phyloP scores from a whole-genome alignment of 495 filamentous ascomycete genomes.

The Penicillium lividum region DNA sequence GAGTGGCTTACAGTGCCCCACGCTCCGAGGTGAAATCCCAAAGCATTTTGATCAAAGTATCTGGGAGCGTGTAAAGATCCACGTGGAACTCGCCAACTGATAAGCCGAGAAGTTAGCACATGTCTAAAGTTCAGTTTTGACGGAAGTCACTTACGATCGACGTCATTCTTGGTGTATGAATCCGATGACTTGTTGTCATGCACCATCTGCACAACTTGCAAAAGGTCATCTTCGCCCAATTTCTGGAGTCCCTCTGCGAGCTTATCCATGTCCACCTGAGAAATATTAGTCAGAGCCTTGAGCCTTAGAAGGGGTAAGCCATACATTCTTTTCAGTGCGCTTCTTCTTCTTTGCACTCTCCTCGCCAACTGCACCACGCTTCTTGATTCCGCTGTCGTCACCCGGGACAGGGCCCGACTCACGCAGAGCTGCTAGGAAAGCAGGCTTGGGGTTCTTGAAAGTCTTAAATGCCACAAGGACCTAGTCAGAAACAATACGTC shows the following conservation, averaged over 20 bases:
- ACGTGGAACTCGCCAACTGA: conserved; percentile 97
- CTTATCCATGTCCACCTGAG: conserved; percentile 86
- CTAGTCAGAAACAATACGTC: not conserved
- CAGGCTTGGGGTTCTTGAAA: conserved; percentile 90
- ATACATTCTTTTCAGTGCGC: conserved; percentile 65
- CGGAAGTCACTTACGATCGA: conserved; percentile 69
- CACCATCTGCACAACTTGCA: conserved; percentile 95
- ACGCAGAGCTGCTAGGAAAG: conserved; percentile 68
- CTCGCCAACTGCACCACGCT: conserved; percentile 50
- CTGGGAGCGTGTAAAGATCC: conserved; percentile 93
- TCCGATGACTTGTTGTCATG: conserved; percentile 92
- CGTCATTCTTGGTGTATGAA: conserved; percentile 95
- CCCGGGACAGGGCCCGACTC: conserved; percentile 83
- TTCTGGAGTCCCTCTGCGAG: conserved; percentile 89
- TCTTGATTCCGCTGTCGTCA: conserved; percentile 65
- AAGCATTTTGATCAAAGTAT: conserved; percentile 76
- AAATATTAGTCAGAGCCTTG: conserved; percentile 13
- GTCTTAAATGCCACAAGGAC: conserved; percentile 41
- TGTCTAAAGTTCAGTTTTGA: not conserved
- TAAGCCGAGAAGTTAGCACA: conserved; percentile 3
- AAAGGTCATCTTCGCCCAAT: conserved; percentile 82
- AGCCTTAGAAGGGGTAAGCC: conserved; percentile 7
- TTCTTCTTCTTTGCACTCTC: conserved; percentile 76
- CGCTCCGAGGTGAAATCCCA: conserved; percentile 77
- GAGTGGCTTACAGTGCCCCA: conserved; percentile 34